These are phyloP conservation scores for Termitomyces bulborhizus DNA, from an alignment of 768 basidiomycete genomes.

Conservation along the genomic window DNA sequence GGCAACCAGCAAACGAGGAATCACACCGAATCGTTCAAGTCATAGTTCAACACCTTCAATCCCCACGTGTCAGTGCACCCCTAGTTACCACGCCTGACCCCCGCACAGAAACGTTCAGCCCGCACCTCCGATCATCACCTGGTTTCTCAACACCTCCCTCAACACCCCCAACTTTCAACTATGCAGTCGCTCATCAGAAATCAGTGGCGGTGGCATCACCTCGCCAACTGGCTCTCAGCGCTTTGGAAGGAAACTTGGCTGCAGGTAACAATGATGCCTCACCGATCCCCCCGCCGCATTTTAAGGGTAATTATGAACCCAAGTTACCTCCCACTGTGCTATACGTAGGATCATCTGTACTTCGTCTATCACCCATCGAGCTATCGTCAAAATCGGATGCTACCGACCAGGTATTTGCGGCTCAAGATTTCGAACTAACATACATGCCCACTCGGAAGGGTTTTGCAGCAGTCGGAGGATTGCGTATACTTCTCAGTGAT, in stretches of 20 bases:
- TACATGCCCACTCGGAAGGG: constrained; percentile 57
- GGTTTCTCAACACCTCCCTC: constrained; percentile 51
- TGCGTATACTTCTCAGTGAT: constrained; percentile 61
- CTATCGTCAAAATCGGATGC: constrained; percentile 19
- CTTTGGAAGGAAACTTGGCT: constrained; percentile 10
- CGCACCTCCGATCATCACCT: constrained; percentile 33
- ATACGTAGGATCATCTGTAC: constrained; percentile 46
- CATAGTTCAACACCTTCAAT: constrained; percentile 62
- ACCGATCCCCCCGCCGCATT: constrained; percentile 40
- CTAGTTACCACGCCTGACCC: constrained; percentile 15
- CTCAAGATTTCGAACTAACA: constrained; percentile 56
- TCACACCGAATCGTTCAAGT: constrained; percentile 39
- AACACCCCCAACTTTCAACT: constrained; percentile 40
- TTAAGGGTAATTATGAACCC: constrained; percentile 32
- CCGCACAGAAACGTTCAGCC: constrained; percentile 21
- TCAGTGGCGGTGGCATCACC: constrained; percentile 41
- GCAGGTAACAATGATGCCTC: constrained; percentile 11
- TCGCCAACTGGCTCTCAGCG: constrained; percentile 16
- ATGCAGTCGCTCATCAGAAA: constrained; percentile 46
- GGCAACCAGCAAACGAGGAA: constrained; percentile 26
- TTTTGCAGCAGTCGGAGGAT: constrained; percentile 59
- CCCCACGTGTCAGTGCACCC: constrained; percentile 23
- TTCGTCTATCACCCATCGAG: constrained; percentile 39
- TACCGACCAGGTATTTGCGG: constrained; percentile 27
- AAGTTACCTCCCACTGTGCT: constrained; percentile 27